Base-by-base conservation (phyloP, 257 asterid species). In the Solanum bukasovii region DNA sequence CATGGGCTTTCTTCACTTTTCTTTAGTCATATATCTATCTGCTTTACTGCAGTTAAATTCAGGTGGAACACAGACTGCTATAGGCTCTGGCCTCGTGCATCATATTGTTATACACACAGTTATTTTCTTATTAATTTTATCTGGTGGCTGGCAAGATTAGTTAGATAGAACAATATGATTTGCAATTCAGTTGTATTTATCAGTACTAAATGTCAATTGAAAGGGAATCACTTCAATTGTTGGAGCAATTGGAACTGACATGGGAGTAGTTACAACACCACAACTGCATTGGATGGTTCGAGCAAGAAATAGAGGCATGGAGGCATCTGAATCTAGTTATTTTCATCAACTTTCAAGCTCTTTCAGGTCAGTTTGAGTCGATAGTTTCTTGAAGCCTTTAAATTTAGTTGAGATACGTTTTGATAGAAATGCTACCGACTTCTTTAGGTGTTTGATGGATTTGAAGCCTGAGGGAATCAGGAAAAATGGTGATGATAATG, bases 241-340 rank as follows among this genome's bases (percentile, higher is more conserved):
- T 87, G 94, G 96, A 89, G 94, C 94, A 90, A 86, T 83, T 91
- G 93, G 92, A 79, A 88, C 77, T 27, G 98, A 95, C 87, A 90
- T 93, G 93, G 98, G 98, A 90, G 88, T 97, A 81, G 88, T 96
- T 86, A 97, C 98, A 74, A 96, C 99, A 79, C 98, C 99, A 88
- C 99, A 95, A 87, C 95, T 97, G 84, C 99, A 97, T 86, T 97
- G 99, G 99, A 94, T 96, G 98, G 98, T 97, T 87, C 97, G 95
- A 88, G 94, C 92, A 14, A 92, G 86, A 92, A 97, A 96, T 89
- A 95, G 93, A 49, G 95, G 98, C 87, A 34, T 90, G 85, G 94
- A 94, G 90, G 95, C 98, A 85, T 94, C 98, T 88, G 98, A 95
- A 87, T 10, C 67, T 83, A 85, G 89, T 88, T 97, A 96, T 89